Evolutionary conservation across 257 asterid species (phyloP).

Genomic region (Capsicum chinense): DNA sequence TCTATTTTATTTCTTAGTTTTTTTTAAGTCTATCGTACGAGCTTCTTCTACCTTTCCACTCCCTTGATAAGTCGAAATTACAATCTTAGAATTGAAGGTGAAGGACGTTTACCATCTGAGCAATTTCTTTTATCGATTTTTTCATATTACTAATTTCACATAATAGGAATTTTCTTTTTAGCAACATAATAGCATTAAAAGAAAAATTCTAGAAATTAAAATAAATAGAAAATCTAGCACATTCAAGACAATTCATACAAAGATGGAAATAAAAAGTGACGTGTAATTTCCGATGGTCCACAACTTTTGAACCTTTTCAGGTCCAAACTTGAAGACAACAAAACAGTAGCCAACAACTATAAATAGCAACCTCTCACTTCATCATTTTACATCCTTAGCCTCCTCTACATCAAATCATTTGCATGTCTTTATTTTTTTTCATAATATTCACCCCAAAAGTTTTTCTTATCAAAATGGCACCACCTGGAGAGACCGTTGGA

Average conservation of each 20-base stretch:
- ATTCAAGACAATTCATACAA: neutral
- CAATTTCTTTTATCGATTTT: no score
- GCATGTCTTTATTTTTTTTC: neutral
- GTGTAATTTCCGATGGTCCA: slow-evolving; percentile 27
- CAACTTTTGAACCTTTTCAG: neutral
- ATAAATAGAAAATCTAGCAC: neutral
- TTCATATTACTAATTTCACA: neutral
- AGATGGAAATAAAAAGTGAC: slow-evolving; percentile 1
- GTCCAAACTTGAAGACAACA: slow-evolving; percentile 9
- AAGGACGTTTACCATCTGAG: no score
- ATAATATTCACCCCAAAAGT: neutral
- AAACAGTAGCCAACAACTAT: neutral
- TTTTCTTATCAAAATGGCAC: slow-evolving; percentile 11
- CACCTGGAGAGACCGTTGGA: slow-evolving; percentile 18
- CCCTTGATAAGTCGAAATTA: no score
- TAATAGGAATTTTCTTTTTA: neutral
- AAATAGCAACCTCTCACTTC: slow-evolving; percentile 19
- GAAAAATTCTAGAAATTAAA: neutral
- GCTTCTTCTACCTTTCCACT: no score
- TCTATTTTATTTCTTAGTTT: no score
- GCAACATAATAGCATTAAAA: no score
- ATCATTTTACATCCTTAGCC: neutral
- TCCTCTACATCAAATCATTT: neutral
- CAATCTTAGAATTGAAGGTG: no score
- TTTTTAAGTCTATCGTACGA: no score